Evolutionary conservation across 331 rosid genomes (phyloP), one percentile per base, ranked within the genome.

Genomic region (Pyrus hybrid): DNA sequence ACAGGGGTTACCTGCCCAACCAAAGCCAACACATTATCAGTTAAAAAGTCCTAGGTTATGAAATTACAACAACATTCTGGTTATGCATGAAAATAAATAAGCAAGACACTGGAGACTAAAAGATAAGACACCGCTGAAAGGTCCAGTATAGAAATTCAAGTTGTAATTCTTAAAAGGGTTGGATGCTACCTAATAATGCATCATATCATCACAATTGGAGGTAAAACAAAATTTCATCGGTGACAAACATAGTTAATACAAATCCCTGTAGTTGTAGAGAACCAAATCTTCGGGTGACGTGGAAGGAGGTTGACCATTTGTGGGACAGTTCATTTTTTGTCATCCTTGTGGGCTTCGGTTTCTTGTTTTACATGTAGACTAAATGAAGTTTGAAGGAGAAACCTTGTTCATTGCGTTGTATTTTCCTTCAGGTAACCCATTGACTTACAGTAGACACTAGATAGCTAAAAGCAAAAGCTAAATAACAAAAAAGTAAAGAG

Each of bases 1-100:
- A 86, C 92, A 1, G 92, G n/a, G 14, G 91, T 83, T 65, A 94
- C 99, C 99, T 94, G 75, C 74, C 77, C 77, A 61, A 71, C 35
- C 81, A 81, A 23, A 77, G 16, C 51, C 54, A 68, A 71, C 49
- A 74, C 28, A 69, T 70, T 63, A 71, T 66, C 56, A 60, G 58
- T 71, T 61, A 49, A 49, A 47, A 71, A n/a, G 41, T 41, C 10
- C 23, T 20, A n/a, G 14, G 21, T 25, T 65, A 13, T 9, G 22
- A 53, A 71, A 21, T 35, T 26, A 25, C 20, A n/a, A n/a, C 41
- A 65, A 22, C 57, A 28, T 28, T 45, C 65, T 63, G 53, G 41
- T 66, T 8, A 66, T 41, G 8, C 71, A 67, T 16, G 28, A 45
- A 75, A 7, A 49, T n/a, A 47, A 45, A 69, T 17, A 32, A 26